phyloP scores from a whole-genome alignment of 164 flowering plant species.

The Cinnamomum chago region DNA sequence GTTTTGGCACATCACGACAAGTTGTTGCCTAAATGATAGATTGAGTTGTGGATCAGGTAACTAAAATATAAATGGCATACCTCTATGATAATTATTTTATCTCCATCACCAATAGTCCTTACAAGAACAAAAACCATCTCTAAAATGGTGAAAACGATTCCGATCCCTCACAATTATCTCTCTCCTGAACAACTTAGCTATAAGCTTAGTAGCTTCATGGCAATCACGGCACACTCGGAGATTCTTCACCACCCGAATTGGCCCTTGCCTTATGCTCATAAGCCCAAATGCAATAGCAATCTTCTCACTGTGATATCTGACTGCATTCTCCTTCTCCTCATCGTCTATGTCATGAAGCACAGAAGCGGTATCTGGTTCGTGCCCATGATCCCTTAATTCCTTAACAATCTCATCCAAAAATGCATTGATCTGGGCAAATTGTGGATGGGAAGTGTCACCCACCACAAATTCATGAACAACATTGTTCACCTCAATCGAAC shows the following conservation, averaged over 20 bases:
- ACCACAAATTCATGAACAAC: conserved; percentile 33
- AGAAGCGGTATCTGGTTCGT: conserved; percentile 22
- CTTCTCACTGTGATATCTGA: conserved; percentile 38
- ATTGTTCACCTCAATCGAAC: conserved; percentile 35
- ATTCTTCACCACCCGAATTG: conserved; percentile 36
- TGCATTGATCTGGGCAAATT: conserved; percentile 20
- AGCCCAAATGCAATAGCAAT: conserved; percentile 42
- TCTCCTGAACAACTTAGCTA: conserved; percentile 24
- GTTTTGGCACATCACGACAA: background rate
- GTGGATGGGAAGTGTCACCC: conserved; percentile 38
- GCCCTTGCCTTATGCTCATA: conserved; percentile 28
- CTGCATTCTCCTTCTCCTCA: conserved; percentile 40
- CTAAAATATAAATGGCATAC: background rate
- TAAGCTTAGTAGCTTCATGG: conserved; percentile 30
- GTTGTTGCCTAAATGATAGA: background rate
- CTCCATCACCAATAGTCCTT: conserved; percentile 35
- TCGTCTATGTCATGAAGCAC: conserved; percentile 39
- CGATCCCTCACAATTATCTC: conserved; percentile 35
- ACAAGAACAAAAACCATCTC: conserved; percentile 33
- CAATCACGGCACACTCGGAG: conserved; percentile 34
- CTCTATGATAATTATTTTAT: background rate
- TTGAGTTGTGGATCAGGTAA: background rate
- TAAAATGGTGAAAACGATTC: conserved; percentile 39
- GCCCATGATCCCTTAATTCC: conserved; percentile 25
- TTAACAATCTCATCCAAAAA: conserved; percentile 26